Base-by-base conservation (phyloP, 75 land plant species). In the Pseudotsuga menziesii region DNA sequence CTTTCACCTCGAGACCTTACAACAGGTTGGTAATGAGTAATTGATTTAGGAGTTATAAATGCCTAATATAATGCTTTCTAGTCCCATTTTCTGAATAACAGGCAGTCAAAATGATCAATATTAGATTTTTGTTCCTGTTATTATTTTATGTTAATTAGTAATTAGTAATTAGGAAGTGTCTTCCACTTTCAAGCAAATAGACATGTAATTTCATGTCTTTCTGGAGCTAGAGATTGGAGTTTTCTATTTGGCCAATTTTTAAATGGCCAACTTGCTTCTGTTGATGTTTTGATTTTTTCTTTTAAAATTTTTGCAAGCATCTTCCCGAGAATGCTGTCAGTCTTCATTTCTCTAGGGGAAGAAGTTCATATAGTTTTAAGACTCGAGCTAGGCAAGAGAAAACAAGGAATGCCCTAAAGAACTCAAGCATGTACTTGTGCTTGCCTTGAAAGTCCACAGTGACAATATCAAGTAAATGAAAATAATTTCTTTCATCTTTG, bases 1-100 rank as follows among this genome's bases (percentile, higher is more conserved):
- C 86, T 93, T 67, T 93, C 96, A 3, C 85, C 96, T 59, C 81
- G 90, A 58, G 91, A 93, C 55, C 29, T 93, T 63, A 93, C 88
- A 39, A 93, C 96, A 86, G 96, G 96, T 93, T 69, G 56, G 74
- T 75, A 74, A n/a, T 29, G 32, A 5, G 11, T 9, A 15, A 57
- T 74, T n/a, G 6, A 19, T n/a, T 17, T 58, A 58, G 11, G 22
- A 58, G 4, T 58, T 58, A 58, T 20, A 17, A 19, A 67, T 67
- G 11, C 39, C 2, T 36, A 17, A 67, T 17, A 35, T 3, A 5
- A 69, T 41, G 41, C 25, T 69, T 36, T 41, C 52, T 69, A 41
- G 22, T 41, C 52, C 52, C 6, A 69, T 36, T 39, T 69, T 39
- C 72, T 39, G 48, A 23, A 69, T 69, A 29, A 17, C 9, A 20